Base-by-base conservation (phyloP, 2,329 filamentous ascomycete genomes). In the Aspergillus quadricinctus region DNA sequence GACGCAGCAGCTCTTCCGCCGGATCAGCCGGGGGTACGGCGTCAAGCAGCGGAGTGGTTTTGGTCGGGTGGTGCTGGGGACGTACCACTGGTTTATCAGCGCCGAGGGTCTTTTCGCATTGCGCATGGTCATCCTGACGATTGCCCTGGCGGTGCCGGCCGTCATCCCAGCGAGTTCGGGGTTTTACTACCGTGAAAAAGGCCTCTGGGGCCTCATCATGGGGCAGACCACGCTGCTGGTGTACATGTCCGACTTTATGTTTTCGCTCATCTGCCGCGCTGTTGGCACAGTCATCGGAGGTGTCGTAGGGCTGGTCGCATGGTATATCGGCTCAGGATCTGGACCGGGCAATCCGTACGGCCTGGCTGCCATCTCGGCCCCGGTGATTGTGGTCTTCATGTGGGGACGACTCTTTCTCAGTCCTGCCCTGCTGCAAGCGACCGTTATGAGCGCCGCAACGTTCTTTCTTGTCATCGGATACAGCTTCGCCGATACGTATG, bases 181-280 rank as follows among this genome's bases (percentile, higher is more conserved):
- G 1, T 82, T 83, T 61, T 81, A 75, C 59, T 82, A 80, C 50
- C 73, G 79, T 2, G 75, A 82, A 55, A 81, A 80, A 61, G 79
- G 80, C 0, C 68, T 83, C 0, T 83, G 80, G 80, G 78, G 71
- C 0, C 64, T 82, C 8, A 81, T 83, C 45, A 82, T 79, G 66
- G 80, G 74, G 0, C 80, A 82, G 60, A 79, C 77, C 0, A 73
- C 72, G 1, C 59, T 82, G 2, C 69, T 81, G 1, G 69, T 78
- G 9, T 82, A 81, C 60, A 75, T 81, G 70, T 75, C 78, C 0
- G 80, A 83, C 52, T 81, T 82, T 43, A 75, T 74, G 0, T 78
- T 78, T 50, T 78, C 77, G 0, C 59, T 81, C 5, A 46, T 80
- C 0, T 66, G 72, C 0, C 72, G 80, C 23, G 62, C 66, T 0